Evolutionary conservation across 148 eudicot genomes (phyloP).

Genomic region (Rhododendron griersonianum): DNA sequence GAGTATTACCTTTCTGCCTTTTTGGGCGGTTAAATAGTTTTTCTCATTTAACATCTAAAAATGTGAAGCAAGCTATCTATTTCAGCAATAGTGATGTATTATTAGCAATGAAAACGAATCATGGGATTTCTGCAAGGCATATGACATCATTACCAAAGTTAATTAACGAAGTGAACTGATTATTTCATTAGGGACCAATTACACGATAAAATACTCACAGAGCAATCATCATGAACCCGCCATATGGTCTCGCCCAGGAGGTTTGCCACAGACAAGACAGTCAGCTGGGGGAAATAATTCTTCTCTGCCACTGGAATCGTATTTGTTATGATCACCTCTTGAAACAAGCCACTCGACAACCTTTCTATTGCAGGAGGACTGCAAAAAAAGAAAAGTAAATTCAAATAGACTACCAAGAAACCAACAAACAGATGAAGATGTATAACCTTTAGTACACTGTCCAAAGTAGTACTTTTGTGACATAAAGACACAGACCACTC

Average conservation of each 20-base stretch:
- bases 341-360: constrained; percentile 61
- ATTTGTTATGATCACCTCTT: constrained; percentile 65
- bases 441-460: neutral
- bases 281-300: constrained; percentile 63
- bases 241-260: constrained; percentile 69
- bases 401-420: constrained; percentile 21
- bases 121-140: neutral
- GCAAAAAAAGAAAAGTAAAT: constrained; percentile 16
- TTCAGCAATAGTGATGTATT: neutral
- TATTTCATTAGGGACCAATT: constrained; percentile 14
- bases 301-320: constrained; percentile 52
- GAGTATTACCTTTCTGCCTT: neutral
- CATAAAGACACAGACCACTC: neutral
- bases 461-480: neutral
- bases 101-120: neutral
- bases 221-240: constrained; percentile 64
- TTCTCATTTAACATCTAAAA: neutral
- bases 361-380: constrained; percentile 75
- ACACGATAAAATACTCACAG: constrained; percentile 40
- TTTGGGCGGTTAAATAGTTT: neutral
- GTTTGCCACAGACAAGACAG: constrained; percentile 65
- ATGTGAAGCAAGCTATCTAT: neutral
- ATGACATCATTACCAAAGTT: neutral
- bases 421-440: neutral
- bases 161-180: neutral